Conservation (phyloP, 306 rosid genomes). For the Acacia acuminata region DNA sequence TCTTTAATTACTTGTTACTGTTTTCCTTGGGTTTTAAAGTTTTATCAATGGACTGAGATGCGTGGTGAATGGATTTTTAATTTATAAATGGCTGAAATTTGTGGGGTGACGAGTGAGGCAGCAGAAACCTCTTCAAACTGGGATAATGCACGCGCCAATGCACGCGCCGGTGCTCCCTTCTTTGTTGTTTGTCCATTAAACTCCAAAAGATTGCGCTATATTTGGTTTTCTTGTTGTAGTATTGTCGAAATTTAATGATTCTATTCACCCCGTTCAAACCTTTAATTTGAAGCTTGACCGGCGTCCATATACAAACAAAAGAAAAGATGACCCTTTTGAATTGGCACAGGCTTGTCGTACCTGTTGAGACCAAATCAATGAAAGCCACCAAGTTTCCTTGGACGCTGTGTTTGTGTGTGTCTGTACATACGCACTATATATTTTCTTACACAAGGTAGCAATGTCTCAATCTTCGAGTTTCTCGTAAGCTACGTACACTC, state of each 20-base stretch:
- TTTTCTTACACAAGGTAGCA: background rate
- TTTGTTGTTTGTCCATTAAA: background rate
- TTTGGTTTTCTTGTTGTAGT: background rate
- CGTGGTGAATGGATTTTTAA: background rate
- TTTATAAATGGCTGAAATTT: background rate
- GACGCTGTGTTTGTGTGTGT: background rate
- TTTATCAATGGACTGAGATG: background rate
- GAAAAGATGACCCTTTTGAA: background rate
- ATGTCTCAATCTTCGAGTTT: background rate
- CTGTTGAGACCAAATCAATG: background rate
- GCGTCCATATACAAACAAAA: background rate
- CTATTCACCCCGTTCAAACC: background rate
- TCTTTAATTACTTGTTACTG: background rate
- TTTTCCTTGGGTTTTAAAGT: background rate
- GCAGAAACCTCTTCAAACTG: constrained; percentile 11
- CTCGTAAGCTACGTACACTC: background rate
- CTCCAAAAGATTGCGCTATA: background rate
- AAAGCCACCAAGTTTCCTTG: background rate
- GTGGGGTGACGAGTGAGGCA: background rate
- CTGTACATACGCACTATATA: background rate
- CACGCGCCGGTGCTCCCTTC: background rate
- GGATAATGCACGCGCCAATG: constrained; percentile 19
- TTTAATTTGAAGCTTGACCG: background rate
- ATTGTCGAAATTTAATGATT: background rate
- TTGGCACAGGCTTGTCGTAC: background rate